Percentiles rank a stretch among this genome's conserved stretches.
Evolutionary conservation across 2,329 filamentous ascomycete genomes (phyloP).

Genomic region (Cladosporium sp.): DNA sequence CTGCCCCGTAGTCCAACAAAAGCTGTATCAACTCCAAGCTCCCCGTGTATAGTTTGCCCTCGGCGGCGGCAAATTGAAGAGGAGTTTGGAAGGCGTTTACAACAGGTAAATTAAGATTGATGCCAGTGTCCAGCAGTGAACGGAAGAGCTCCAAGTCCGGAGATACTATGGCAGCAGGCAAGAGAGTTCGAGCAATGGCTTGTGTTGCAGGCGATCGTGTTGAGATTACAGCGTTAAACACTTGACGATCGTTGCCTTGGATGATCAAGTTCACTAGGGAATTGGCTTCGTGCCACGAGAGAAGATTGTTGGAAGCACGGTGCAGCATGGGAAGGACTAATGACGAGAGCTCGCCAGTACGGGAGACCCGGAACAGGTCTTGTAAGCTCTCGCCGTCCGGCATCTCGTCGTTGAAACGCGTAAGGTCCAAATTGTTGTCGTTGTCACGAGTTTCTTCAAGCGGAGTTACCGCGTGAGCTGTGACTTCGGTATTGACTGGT

Average conservation of each 20-base stretch:
- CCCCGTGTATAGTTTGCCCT: no score
- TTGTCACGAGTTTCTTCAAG: not conserved
- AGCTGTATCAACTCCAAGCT: not conserved
- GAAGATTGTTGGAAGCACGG: not conserved
- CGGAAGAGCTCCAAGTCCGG: not conserved
- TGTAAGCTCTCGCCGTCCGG: not conserved
- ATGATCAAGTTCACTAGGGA: not conserved
- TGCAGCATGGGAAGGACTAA: not conserved
- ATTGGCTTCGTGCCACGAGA: not conserved
- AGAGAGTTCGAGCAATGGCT: slow-evolving; percentile 7
- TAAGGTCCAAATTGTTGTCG: not conserved
- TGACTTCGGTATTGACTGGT: no score
- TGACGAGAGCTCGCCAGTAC: not conserved
- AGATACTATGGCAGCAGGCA: not conserved
- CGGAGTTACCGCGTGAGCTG: no score
- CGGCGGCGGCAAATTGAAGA: not conserved
- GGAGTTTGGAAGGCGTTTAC: not conserved
- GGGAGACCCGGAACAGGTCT: not conserved
- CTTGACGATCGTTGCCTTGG: not conserved
- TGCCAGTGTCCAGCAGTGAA: not conserved
- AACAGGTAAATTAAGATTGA: not conserved
- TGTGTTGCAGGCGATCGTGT: not conserved
- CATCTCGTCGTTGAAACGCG: not conserved
- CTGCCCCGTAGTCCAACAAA: not conserved
- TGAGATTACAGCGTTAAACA: not conserved